A percentile compares a stretch with the other conserved stretches of the same genome.
Evolutionary conservation across 768 basidiomycete genomes (phyloP).

Genomic region (Galerina marginata): DNA sequence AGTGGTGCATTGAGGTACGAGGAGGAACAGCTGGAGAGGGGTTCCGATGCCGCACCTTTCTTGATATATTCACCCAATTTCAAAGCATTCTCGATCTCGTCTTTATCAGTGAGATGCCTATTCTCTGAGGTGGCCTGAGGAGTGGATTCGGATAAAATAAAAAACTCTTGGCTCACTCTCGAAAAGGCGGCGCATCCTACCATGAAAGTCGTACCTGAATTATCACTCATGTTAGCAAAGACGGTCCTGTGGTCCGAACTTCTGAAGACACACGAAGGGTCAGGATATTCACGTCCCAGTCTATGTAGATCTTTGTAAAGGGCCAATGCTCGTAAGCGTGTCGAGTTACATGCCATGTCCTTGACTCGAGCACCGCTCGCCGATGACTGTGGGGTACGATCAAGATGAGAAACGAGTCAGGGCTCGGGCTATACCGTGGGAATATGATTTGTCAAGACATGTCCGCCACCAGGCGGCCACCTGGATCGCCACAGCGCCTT

Average conservation of each 20-base stretch:
- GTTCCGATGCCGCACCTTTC: slow-evolving; percentile 58
- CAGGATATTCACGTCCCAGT: slow-evolving; percentile 82
- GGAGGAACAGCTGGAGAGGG: background rate
- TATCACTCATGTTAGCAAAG: slow-evolving; percentile 12
- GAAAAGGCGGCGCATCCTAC: slow-evolving; percentile 70
- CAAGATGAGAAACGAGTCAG: background rate
- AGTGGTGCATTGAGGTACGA: background rate
- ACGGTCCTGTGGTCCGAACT: background rate
- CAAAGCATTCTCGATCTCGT: slow-evolving; percentile 79
- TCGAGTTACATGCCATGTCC: slow-evolving; percentile 53
- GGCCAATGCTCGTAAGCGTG: slow-evolving; percentile 67
- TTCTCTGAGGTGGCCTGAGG: slow-evolving; percentile 57
- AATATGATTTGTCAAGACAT: slow-evolving; percentile 14
- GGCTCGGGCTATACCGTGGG: slow-evolving; percentile 14
- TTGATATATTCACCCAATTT: slow-evolving; percentile 84
- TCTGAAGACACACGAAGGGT: slow-evolving; percentile 65
- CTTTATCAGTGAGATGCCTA: slow-evolving; percentile 61
- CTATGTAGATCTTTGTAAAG: slow-evolving; percentile 85
- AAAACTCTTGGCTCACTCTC: slow-evolving; percentile 58
- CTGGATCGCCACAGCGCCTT: no score
- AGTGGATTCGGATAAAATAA: slow-evolving; percentile 1
- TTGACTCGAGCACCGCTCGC: slow-evolving; percentile 1
- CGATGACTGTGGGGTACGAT: background rate
- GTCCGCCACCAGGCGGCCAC: no score
- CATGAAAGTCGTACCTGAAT: slow-evolving; percentile 77